These are phyloP conservation scores for Pseudogymnoascus pannorum DNA, from an alignment of 2,329 filamentous ascomycete genomes.

Conservation along the genomic window DNA sequence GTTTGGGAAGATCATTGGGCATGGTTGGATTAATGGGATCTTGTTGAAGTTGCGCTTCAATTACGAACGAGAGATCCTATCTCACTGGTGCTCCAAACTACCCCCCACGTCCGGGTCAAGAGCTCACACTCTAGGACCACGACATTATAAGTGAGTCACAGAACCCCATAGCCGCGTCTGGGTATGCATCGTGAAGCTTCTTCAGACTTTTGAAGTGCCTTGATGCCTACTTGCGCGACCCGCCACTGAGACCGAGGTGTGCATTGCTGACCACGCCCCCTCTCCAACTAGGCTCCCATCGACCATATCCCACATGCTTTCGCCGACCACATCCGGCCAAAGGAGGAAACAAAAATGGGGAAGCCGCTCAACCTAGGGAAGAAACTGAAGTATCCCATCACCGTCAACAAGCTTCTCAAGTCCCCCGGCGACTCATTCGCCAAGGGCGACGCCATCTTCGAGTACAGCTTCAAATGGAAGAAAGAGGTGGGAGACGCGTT, in stretches of 20 bases:
- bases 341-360: slow-evolving; percentile 33
- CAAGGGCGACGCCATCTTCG: slow-evolving; percentile 71
- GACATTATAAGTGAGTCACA: background rate
- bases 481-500: slow-evolving; percentile 65
- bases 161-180: background rate
- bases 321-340: slow-evolving; percentile 19
- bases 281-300: background rate
- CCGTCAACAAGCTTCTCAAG: slow-evolving; percentile 77
- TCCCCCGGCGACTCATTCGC: slow-evolving; percentile 65
- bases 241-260: background rate
- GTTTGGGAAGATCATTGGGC: background rate
- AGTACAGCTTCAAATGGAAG: slow-evolving; percentile 78
- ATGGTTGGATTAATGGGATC: background rate
- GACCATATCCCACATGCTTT: slow-evolving; percentile 25
- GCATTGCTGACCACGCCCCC: background rate
- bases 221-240: background rate
- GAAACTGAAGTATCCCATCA: slow-evolving; percentile 85
- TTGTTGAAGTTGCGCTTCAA: slow-evolving; percentile 8
- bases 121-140: background rate
- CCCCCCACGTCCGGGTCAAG: background rate
- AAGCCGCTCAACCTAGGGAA: slow-evolving; percentile 47
- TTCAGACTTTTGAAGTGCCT: background rate
- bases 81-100: background rate
- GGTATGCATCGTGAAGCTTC: background rate
- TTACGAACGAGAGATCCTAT: background rate